A percentile compares a stretch with the other conserved stretches of the same genome.
phyloP scores from a whole-genome alignment of 2,329 filamentous ascomycete genomes.

The Nemania sp. region DNA sequence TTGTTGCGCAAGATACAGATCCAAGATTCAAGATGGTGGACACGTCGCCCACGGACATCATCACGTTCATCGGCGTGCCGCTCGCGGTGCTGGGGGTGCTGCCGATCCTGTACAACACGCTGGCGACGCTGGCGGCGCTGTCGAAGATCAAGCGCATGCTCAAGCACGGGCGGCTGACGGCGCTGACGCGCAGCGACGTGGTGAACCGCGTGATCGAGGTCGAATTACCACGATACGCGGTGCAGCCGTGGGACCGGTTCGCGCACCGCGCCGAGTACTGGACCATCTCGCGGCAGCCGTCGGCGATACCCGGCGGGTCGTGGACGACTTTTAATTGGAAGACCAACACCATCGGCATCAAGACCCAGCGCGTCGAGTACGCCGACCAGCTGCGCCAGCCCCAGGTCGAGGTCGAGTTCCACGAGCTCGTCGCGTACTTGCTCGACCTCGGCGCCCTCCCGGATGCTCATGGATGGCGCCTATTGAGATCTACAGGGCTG shows the following conservation, averaged over 20 bases:
- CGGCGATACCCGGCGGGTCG: constrained; percentile 59
- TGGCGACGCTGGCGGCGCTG: constrained; percentile 61
- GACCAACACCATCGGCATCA: constrained; percentile 62
- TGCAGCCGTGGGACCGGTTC: constrained; percentile 62
- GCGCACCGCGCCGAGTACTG: constrained; percentile 60
- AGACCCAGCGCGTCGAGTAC: constrained; percentile 66
- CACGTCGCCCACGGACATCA: constrained; percentile 50
- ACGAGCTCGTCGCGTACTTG: constrained; percentile 63
- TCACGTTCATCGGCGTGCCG: constrained; percentile 61
- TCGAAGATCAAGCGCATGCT: constrained; percentile 64
- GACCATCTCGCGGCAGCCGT: constrained; percentile 54
- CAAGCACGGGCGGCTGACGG: constrained; percentile 57
- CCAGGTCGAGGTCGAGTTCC: constrained; percentile 58
- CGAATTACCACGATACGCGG: constrained; percentile 65
- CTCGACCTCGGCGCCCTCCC: constrained; percentile 66
- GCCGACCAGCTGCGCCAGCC: constrained; percentile 58
- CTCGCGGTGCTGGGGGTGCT: constrained; percentile 62
- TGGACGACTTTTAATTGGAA: constrained; percentile 71
- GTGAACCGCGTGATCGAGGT: constrained; percentile 69
- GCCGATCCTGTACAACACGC: constrained; percentile 68
- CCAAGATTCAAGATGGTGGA: too few relatives aligned
- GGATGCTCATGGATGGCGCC: constrained; percentile 60
- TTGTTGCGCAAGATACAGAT: too few relatives aligned
- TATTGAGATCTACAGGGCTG: constrained; percentile 59
- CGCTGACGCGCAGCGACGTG: constrained; percentile 64